Percentiles rank a stretch among this genome's conserved stretches.
These are phyloP conservation scores for Decorospora gaudefroyi DNA, from an alignment of 2,329 filamentous ascomycete species.

Conservation along the genomic window DNA sequence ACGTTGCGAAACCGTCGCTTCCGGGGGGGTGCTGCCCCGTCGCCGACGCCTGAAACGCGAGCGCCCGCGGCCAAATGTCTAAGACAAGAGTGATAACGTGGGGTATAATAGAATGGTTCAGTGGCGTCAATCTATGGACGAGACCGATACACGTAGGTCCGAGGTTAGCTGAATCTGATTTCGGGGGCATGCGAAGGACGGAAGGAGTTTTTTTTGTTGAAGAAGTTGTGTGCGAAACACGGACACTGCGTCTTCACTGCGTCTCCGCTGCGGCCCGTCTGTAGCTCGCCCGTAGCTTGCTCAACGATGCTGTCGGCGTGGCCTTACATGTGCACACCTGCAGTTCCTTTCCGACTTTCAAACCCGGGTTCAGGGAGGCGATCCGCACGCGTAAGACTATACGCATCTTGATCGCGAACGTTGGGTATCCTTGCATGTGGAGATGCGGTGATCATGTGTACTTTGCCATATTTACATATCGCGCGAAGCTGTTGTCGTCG, in stretches of 20 bases:
- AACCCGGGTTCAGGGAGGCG: conserved; percentile 20
- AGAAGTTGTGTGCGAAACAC: conserved; percentile 4
- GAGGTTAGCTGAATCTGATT: background rate
- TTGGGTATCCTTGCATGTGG: conserved; percentile 14
- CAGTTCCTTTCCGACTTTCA: conserved; percentile 15
- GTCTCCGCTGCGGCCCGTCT: conserved; percentile 11
- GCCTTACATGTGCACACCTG: conserved; percentile 13
- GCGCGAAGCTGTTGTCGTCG: conserved; percentile 58
- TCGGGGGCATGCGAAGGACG: background rate
- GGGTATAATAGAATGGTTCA: background rate
- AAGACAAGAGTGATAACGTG: conserved; percentile 19
- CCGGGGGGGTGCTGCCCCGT: conserved; percentile 9
- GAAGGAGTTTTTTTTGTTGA: background rate
- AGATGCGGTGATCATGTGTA: conserved; percentile 34
- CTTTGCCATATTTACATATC: conserved; percentile 52
- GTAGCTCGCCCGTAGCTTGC: conserved; percentile 4
- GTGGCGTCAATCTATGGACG: background rate
- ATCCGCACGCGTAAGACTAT: too few species aligned
- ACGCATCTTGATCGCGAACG: conserved; percentile 1
- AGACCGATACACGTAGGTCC: conserved; percentile 4
- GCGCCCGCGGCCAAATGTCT: conserved; percentile 21
- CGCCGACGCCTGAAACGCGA: conserved; percentile 6
- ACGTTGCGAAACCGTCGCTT: conserved; percentile 17
- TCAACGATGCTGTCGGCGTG: conserved; percentile 8
- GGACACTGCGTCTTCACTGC: conserved; percentile 11